Base-by-base conservation (phyloP, 2,329 filamentous ascomycete species). In the Phymatotrichopsis omnivora region DNA sequence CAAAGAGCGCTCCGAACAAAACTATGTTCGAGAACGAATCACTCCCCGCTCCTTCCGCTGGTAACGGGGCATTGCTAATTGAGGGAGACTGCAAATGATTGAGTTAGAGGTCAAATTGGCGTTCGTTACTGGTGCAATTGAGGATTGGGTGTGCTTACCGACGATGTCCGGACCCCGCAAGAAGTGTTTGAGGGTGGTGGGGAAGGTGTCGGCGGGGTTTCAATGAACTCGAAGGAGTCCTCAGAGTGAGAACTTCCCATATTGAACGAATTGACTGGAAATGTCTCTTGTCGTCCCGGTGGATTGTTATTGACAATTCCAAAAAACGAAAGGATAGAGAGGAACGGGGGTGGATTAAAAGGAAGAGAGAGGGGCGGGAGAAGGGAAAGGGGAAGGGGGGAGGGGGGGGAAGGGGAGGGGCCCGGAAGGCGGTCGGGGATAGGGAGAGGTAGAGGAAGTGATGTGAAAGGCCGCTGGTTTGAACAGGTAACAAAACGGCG, bases 11-110 rank as follows among this genome's bases (percentile, higher is more conserved):
- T 57, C 74, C 72, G 64, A 85, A 71, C 57, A 96, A 78, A 59
- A 82, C 67, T 58, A 72, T 68, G 68, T 91, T 93, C 68, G 81
- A 87, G 78, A 96, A 98, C 66, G 71, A 79, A 57, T 93, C 85
- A 65, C 75, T 78, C 56, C 86, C 83, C 40, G 85, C 70, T 39
- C 78, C 84, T 64, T 98, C 91, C 56, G 87, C 89, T 28, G 91
- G 91, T 32, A 96, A 77, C 55, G 91, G 86, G 37, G 80, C 84
- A 76, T 96, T 96, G 64, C 93, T 84, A 68, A 96, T 96, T 51
- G 85, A 69, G 24, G 85, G 81, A 60, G 78, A 89, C 87, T 93
- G 61, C n/a, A n/a, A n/a, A n/a, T 55, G 11, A 12, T 19, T 5
- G 25, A 49, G 25, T 39, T 45, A 12, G 40, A 55, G 45, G 58